Base-by-base conservation (phyloP, 345 rosid genomes). In the Acer yangbiense region DNA sequence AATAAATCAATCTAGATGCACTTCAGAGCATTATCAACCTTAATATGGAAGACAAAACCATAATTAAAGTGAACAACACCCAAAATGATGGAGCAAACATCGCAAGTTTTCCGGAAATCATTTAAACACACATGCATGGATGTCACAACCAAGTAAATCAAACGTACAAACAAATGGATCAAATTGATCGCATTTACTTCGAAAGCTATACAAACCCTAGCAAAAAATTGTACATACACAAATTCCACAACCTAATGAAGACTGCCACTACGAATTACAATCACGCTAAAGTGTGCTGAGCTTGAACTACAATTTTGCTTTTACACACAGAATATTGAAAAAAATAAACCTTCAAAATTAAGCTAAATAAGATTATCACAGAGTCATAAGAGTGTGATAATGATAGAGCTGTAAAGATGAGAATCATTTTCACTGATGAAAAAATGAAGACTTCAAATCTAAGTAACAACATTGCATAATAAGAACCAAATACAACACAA, bases 391-490 rank as follows among this genome's bases (percentile, higher is more conserved):
- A 82, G 16, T 41, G 57, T 41, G 57, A 70, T 21, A 78, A 82
- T 73, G 57, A 77, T 69, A 48, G 65, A 25, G 68, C 35, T 20
- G 12, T 11, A 71, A 71, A 79, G 77, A 78, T 72, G 70, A 69
- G 69, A 72, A 76, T 78, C n/a, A n/a, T n/a, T n/a, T n/a, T n/a
- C n/a, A n/a, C n/a, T n/a, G n/a, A n/a, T n/a, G n/a, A 11, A 46
- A 55, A 66, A 50, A 68, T 7, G 12, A 67, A 72, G 68, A 41
- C 80, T 80, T 82, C 35, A 65, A 73, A 13, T 46, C 50, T 32
- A 82, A 80, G 84, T 78, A 82, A 75, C 66, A 82, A 73, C 66
- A 29, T 25, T 17, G 11, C 18, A 68, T 52, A 63, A 50, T 27
- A 8, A 41, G 57, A 55, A 18, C 12, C 66, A 65, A 73, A 27